phyloP scores from a whole-genome alignment of 2,329 filamentous ascomycete species.

The Penicillium sp. region DNA sequence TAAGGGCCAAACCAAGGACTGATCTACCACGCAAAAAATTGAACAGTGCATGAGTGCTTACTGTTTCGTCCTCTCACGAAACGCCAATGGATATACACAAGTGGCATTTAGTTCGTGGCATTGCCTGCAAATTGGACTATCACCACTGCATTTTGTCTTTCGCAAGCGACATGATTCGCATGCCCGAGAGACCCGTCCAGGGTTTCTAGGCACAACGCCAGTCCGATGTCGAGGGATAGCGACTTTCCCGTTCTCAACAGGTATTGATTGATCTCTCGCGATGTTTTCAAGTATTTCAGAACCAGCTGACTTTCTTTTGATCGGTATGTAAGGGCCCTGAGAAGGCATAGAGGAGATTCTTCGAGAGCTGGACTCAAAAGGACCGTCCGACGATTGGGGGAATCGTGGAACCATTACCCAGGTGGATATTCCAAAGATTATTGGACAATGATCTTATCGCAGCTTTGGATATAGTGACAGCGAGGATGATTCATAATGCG shows the following conservation, averaged over 20 bases:
- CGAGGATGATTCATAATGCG: neutral
- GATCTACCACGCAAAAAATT: neutral
- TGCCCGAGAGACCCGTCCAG: neutral
- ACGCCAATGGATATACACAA: neutral
- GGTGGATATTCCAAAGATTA: too few relatives aligned
- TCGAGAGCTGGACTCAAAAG: neutral
- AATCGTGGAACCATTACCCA: neutral
- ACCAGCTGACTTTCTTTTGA: neutral
- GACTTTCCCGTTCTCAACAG: neutral
- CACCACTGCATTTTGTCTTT: slow-evolving; percentile 2
- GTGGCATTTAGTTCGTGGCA: neutral
- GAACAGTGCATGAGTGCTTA: neutral
- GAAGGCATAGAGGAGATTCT: neutral
- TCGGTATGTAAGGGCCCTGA: neutral
- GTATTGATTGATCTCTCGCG: neutral
- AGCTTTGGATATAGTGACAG: neutral
- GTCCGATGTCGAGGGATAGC: neutral
- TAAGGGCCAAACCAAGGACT: neutral
- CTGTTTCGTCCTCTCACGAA: neutral
- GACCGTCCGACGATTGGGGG: neutral
- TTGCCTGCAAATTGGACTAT: neutral
- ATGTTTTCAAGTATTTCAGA: neutral
- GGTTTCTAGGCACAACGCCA: neutral
- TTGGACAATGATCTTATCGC: neutral
- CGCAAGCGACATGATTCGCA: neutral